phyloP scores from a whole-genome alignment of 2,329 filamentous ascomycete genomes.

The Alternaria panax region DNA sequence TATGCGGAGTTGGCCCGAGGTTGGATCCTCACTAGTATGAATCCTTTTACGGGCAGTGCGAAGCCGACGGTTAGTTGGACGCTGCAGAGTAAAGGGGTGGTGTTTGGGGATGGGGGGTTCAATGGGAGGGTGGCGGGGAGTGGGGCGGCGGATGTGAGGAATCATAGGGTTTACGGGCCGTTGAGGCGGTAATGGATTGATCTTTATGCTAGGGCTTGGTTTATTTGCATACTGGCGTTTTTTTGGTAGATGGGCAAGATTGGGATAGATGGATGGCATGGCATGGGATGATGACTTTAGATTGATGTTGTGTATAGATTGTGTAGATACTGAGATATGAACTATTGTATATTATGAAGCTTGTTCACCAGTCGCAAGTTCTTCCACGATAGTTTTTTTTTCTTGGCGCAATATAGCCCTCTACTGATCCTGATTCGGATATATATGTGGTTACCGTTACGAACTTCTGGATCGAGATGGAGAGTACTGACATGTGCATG shows the following conservation, averaged over 20 bases:
- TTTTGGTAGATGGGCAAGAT: background rate
- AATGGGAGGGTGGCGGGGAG: slow-evolving; percentile 20
- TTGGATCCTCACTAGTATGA: slow-evolving; percentile 51
- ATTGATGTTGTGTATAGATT: slow-evolving; percentile 2
- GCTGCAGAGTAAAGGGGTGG: slow-evolving; percentile 48
- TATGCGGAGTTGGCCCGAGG: slow-evolving; percentile 35
- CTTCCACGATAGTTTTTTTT: too few relatives aligned
- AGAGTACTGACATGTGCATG: background rate
- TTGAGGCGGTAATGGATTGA: background rate
- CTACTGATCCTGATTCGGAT: background rate
- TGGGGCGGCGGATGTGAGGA: slow-evolving; percentile 20
- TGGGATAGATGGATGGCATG: background rate
- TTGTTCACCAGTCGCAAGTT: background rate
- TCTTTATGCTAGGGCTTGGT: background rate
- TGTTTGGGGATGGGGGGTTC: slow-evolving; percentile 50
- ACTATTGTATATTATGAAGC: background rate
- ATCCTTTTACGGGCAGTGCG: slow-evolving; percentile 30
- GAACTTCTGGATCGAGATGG: background rate
- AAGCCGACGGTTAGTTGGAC: slow-evolving; percentile 48
- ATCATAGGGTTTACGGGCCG: slow-evolving; percentile 38
- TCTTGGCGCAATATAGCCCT: background rate
- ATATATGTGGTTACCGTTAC: background rate
- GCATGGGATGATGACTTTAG: background rate
- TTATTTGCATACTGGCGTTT: background rate
- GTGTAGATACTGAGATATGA: background rate